Percentiles rank a stretch among this genome's conserved stretches.
phyloP scores from a whole-genome alignment of 305 asterid species.

The Plantago rigida region DNA sequence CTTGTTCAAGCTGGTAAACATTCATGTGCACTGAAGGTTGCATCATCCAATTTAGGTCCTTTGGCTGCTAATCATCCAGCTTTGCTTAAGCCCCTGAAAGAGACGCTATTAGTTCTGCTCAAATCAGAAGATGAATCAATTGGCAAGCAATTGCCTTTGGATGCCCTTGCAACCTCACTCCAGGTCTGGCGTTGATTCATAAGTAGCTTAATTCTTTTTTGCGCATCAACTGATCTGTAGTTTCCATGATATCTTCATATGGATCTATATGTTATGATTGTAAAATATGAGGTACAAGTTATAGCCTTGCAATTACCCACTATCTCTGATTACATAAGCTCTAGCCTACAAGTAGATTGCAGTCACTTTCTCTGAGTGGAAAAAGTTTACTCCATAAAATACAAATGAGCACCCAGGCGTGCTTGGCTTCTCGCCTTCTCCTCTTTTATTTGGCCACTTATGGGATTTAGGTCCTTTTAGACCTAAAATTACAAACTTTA shows the following conservation, averaged over 20 bases:
- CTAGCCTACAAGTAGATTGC: not conserved
- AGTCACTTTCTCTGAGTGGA: not conserved
- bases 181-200: slow-evolving; percentile 47
- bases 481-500: too few species aligned
- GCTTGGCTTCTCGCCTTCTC: too few species aligned
- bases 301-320: not conserved
- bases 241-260: slow-evolving; percentile 9
- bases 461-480: too few species aligned
- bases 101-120: slow-evolving; percentile 70
- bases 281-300: slow-evolving; percentile 1
- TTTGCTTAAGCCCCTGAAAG: slow-evolving; percentile 79
- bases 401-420: too few species aligned
- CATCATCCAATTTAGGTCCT: slow-evolving; percentile 83
- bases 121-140: slow-evolving; percentile 63
- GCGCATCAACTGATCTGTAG: not conserved
- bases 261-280: not conserved
- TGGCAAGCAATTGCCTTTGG: slow-evolving; percentile 46
- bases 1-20: slow-evolving; percentile 63
- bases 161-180: slow-evolving; percentile 80
- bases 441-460: too few species aligned
- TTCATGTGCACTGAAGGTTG: slow-evolving; percentile 67
- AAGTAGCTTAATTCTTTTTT: slow-evolving; percentile 11
- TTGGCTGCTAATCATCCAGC: slow-evolving; percentile 68
- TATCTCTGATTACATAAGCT: not conserved
- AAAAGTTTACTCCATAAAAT: too few species aligned